Conservation (phyloP, 192 early-diverging fungal species). For the Coemansia interrupta region DNA sequence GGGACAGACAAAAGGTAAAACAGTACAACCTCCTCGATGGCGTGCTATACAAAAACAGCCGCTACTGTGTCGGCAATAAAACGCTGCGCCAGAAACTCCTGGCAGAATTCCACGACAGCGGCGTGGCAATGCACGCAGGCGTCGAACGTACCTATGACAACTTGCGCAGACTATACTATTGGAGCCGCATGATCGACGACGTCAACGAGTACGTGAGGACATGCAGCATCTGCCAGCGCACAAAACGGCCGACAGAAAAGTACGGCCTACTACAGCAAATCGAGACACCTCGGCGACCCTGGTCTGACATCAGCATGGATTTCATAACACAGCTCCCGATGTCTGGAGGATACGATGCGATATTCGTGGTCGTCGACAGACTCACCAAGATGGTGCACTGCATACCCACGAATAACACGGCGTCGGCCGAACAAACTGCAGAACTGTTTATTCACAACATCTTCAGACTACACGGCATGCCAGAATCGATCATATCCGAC, state of each 20-base stretch:
- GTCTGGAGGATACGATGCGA: conserved; percentile 5
- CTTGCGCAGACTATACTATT: conserved; percentile 6
- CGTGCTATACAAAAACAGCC: not conserved
- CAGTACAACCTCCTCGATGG: not conserved
- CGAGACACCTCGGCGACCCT: not conserved
- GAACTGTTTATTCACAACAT: not conserved
- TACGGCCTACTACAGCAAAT: not conserved
- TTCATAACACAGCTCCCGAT: conserved; percentile 14
- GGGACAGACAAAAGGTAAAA: not conserved
- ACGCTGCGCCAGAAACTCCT: not conserved
- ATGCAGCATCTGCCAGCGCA: not conserved
- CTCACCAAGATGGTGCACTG: conserved; percentile 9
- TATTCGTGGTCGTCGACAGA: conserved; percentile 11
- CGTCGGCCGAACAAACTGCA: not conserved
- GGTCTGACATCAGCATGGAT: conserved; percentile 22
- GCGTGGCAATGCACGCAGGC: conserved; percentile 5
- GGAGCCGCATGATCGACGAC: conserved; percentile 10
- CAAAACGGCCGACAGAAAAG: not conserved
- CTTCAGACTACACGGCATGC: conserved; percentile 1
- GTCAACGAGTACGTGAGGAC: conserved; percentile 3
- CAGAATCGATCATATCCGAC: not conserved
- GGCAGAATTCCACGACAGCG: conserved; percentile 12
- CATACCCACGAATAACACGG: not conserved
- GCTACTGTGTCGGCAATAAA: not conserved
- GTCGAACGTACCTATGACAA: conserved; percentile 7